Evolutionary conservation across 2,329 filamentous ascomycete genomes (phyloP), one percentile per base, ranked within the genome.

Genomic region (Aspergillus fischeri): DNA sequence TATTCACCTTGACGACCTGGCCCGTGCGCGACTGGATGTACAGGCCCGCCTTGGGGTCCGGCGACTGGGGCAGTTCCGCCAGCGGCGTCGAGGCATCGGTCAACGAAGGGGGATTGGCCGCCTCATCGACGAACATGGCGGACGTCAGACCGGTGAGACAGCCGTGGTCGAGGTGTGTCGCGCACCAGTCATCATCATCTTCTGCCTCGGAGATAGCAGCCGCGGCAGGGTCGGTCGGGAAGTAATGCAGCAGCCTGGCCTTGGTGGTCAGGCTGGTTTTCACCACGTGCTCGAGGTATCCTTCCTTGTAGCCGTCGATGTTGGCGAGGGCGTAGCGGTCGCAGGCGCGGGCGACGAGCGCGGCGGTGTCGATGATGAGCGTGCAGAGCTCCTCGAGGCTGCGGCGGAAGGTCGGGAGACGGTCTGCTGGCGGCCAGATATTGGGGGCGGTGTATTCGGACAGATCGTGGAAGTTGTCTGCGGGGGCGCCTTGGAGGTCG

Each of bases 101-200:
- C 44, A 60, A 78, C 65, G 58, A 61, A 38, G 69, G 66, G 17
- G 63, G 61, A 28, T 78, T 67, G 9, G 70, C 71, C 0, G 76
- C 75, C 76, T 97, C 93, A 69, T 97, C 91, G 60, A 97, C 83
- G 73, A 96, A 97, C 92, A 97, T 96, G 64, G 93, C 92, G 2
- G 89, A 93, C 0, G 94, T 99, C 35, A 99, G 81, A 14, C 92
- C 93, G 0, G 94, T 99, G 32, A 99, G 81, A 71, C 93, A 97
- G 47, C 94, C 92, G 67, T 97, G 92, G 73, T 97, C 93, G 56
- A 94, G 57, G 59, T 81, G 78, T 2, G 77, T 80, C 8, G 92
- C 90, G 73, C 93, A 99, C 94, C 94, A 99, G 76, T 95, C 90
- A 73, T 97, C 92, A 59, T 91, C 87, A 9, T 47, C 50, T 4